Conservation (phyloP, 2,329 filamentous ascomycete species). For the Cercospora sp. region DNA sequence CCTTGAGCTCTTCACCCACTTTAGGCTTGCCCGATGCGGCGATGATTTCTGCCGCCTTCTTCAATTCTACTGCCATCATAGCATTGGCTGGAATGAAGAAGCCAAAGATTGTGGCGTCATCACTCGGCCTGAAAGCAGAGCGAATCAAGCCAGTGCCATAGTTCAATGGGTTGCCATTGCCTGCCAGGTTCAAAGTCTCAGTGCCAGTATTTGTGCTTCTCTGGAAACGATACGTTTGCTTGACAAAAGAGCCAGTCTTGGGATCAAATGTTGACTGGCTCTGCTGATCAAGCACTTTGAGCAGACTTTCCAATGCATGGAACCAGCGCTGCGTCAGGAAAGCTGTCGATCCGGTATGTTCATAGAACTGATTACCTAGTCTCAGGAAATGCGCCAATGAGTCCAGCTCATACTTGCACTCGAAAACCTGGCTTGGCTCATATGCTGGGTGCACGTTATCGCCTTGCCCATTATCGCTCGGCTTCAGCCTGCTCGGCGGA, state of each 20-base stretch:
- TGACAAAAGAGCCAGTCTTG: conserved; percentile 61
- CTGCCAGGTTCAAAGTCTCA: conserved; percentile 79
- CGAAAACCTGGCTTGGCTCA: conserved; percentile 82
- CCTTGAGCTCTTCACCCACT: conserved; percentile 51
- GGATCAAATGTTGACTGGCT: conserved; percentile 77
- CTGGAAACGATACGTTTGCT: conserved; percentile 85
- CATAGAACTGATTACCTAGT: conserved; percentile 81
- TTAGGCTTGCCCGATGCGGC: conserved; percentile 57
- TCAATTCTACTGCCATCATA: conserved; percentile 89
- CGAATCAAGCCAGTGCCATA: conserved; percentile 80
- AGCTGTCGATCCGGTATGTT: conserved; percentile 71
- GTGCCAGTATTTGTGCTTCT: conserved; percentile 78
- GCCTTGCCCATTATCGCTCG: conserved; percentile 75
- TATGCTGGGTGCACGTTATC: conserved; percentile 85
- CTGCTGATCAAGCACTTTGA: conserved; percentile 75
- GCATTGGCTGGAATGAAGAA: conserved; percentile 96
- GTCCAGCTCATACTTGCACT: conserved; percentile 99
- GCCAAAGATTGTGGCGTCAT: conserved; percentile 90
- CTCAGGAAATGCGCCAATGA: conserved; percentile 89
- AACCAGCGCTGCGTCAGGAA: conserved; percentile 81
- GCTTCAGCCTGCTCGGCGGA: conserved; percentile 71
- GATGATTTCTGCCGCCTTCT: conserved; percentile 71
- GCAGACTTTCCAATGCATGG: conserved; percentile 69
- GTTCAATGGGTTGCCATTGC: conserved; percentile 89
- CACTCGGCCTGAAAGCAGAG: conserved; percentile 90